phyloP scores from a whole-genome alignment of 2,329 filamentous ascomycete species.

The Penicillium sp. region DNA sequence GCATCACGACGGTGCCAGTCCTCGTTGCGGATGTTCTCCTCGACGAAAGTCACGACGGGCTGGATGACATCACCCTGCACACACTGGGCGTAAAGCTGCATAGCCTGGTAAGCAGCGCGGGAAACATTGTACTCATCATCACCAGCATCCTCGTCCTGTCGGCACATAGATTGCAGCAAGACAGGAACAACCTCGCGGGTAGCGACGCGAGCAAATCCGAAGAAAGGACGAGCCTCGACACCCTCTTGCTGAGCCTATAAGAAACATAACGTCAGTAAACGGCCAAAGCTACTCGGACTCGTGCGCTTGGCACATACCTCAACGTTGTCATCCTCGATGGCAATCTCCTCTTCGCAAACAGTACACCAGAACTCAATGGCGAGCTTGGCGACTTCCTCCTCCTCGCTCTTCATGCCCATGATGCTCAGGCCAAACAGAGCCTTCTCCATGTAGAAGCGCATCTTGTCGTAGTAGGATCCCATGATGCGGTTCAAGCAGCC shows the following conservation, averaged over 20 bases:
- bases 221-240: constrained; percentile 83
- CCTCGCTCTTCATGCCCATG: constrained; percentile 95
- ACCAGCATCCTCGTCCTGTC: constrained; percentile 94
- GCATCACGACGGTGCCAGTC: constrained; percentile 96
- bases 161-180: constrained; percentile 80
- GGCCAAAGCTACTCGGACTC: neutral
- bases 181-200: constrained; percentile 93
- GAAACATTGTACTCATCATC: constrained; percentile 98
- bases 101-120: constrained; percentile 90
- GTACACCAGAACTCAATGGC: constrained; percentile 99
- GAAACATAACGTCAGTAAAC: neutral
- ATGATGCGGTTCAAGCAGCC: constrained; percentile 98
- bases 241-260: constrained; percentile 63
- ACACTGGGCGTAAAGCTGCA: constrained; percentile 92
- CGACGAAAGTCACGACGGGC: constrained; percentile 86
- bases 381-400: constrained; percentile 96
- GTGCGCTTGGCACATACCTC: constrained; percentile 52
- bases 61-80: constrained; percentile 80
- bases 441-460: constrained; percentile 99
- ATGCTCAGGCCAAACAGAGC: constrained; percentile 96
- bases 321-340: constrained; percentile 94
- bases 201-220: constrained; percentile 92
- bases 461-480: constrained; percentile 98
- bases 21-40: constrained; percentile 81
- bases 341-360: constrained; percentile 98